Base-by-base conservation (phyloP, 2,329 filamentous ascomycete genomes). In the Paecilomyces dactylethromorphus region DNA sequence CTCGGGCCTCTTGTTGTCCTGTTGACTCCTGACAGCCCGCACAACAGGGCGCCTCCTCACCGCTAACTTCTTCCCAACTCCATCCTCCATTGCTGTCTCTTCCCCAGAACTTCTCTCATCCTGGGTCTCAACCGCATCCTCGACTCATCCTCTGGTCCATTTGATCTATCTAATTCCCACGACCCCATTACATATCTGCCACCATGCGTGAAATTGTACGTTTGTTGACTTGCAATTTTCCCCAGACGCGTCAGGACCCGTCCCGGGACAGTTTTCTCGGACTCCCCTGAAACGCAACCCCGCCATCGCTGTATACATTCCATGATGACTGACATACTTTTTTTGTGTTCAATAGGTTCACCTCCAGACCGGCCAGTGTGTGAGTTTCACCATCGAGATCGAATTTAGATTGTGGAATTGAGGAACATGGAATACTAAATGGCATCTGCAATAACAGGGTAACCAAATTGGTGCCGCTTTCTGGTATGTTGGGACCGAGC, bases 391-490 rank as follows among this genome's bases (percentile, higher is more conserved):
- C 55, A 53, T 60, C 33, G 21, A 33, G 11, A 56, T 24, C 21
- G 35, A 8, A 54, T 60, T 32, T 11, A 49, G 29, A 22, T 57
- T 50, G 57, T 31, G 53, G 58, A 56, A 57, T 52, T 49, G 52
- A n/a, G 49, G 57, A 54, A 53, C 54, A 55, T 60, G 54, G 65
- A 66, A 72, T 65, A 70, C 39, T 45, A 63, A 66, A 62, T 57
- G 61, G 62, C 58, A 68, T 62, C 67, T 59, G 71, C 67, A 64
- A 58, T 55, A 56, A 70, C 73, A 97, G 93, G 94, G 94, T 87
- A 99, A 99, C 90, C 94, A 99, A 91, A 96, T 97, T 72, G 94
- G 94, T 93, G 94, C 94, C 85, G 94, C 94, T 82, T 99, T 99
- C 87, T 99, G 94, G 89, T 91, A 81, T 69, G 86, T 82, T 45